phyloP scores from a whole-genome alignment of 805 yeast species.

The Scheffersomyces lignosus region DNA sequence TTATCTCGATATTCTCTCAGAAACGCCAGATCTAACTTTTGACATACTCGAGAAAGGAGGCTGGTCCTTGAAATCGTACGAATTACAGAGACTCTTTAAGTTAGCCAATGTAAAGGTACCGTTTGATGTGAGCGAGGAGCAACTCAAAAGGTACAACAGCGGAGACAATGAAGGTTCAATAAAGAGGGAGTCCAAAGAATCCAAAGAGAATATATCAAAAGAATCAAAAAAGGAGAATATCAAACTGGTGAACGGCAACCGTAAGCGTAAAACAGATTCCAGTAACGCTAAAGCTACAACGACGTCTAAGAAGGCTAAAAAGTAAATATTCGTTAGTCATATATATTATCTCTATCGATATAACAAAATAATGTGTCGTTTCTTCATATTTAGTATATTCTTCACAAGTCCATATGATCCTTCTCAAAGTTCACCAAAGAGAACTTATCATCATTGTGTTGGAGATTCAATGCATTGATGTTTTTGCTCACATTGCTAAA shows the following conservation, averaged over 20 bases:
- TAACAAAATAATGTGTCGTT: too few species aligned
- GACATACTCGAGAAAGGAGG: conserved; percentile 32
- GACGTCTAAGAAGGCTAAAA: neutral
- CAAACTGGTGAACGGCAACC: too few species aligned
- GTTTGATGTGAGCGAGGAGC: conserved; percentile 14
- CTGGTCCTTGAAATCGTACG: conserved; percentile 37
- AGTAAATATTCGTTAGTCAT: too few species aligned
- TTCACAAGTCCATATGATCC: conserved; percentile 31
- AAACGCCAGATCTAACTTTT: conserved; percentile 8
- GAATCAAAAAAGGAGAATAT: conserved; percentile 3
- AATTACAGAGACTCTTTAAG: conserved; percentile 21
- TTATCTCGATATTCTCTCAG: conserved; percentile 14
- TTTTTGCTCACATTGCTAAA: conserved; percentile 30
- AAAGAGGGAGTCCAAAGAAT: neutral
- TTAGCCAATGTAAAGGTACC: conserved; percentile 24
- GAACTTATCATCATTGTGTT: conserved; percentile 32
- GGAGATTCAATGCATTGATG: conserved; percentile 27
- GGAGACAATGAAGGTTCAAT: neutral
- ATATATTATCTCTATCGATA: too few species aligned
- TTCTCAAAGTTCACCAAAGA: conserved; percentile 37
- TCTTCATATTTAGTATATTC: neutral
- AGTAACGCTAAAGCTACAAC: neutral
- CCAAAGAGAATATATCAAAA: conserved; percentile 4
- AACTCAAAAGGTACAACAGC: conserved; percentile 5
- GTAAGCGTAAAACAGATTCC: conserved; percentile 2